A percentile compares a stretch with the other conserved stretches of the same genome.
Evolutionary conservation across 2,329 filamentous ascomycete genomes (phyloP).

Genomic region (Paraphoma chrysanthemicola): DNA sequence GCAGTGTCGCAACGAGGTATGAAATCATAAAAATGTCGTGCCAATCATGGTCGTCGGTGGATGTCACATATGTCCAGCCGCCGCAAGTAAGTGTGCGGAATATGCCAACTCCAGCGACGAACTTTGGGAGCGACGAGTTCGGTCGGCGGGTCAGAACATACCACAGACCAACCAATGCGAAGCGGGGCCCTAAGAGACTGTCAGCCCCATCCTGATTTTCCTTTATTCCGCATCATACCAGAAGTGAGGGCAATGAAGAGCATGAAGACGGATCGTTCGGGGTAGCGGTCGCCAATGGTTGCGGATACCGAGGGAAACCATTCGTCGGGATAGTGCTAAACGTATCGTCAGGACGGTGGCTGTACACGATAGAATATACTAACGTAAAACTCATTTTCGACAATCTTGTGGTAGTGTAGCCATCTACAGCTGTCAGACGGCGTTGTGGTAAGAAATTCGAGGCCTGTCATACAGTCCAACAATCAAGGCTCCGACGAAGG

Average conservation of each 20-base stretch:
- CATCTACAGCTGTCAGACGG: slow-evolving; percentile 53
- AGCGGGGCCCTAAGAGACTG: slow-evolving; percentile 74
- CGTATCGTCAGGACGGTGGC: slow-evolving; percentile 16
- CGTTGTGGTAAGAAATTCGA: slow-evolving; percentile 11
- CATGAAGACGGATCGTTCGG: slow-evolving; percentile 96
- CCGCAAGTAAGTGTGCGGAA: slow-evolving; percentile 93
- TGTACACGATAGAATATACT: slow-evolving; percentile 21
- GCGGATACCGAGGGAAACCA: slow-evolving; percentile 97
- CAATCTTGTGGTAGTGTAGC: slow-evolving; percentile 95
- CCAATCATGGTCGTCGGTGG: slow-evolving; percentile 97
- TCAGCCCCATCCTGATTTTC: slow-evolving; percentile 12
- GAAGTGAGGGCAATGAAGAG: slow-evolving; percentile 97
- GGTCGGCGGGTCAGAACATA: slow-evolving; percentile 85
- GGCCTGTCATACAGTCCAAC: slow-evolving; percentile 64
- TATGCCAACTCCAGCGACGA: slow-evolving; percentile 79
- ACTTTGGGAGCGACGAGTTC: slow-evolving; percentile 77
- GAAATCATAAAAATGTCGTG: slow-evolving; percentile 99
- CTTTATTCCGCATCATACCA: slow-evolving; percentile 56
- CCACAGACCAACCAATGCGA: slow-evolving; percentile 88
- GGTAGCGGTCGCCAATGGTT: slow-evolving; percentile 96
- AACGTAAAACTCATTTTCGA: slow-evolving; percentile 90
- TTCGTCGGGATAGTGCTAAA: slow-evolving; percentile 72
- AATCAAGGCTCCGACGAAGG: slow-evolving; percentile 85
- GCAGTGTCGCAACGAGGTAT: slow-evolving; percentile 90
- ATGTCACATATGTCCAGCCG: slow-evolving; percentile 98